Base-by-base conservation (phyloP, 306 rosid genomes). In the Glycine latifolia region DNA sequence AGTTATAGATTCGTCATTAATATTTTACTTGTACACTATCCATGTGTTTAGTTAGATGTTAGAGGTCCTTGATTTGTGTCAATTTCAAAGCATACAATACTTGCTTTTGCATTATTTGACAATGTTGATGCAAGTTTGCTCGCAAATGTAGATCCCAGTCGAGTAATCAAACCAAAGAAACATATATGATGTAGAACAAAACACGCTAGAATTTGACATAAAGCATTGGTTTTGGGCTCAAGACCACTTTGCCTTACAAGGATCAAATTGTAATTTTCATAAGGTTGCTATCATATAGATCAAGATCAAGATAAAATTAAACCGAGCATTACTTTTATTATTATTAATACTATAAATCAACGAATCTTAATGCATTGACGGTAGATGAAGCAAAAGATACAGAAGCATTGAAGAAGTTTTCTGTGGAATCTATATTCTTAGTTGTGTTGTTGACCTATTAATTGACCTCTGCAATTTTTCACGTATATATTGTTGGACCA, bases 141-240 rank as follows among this genome's bases (percentile, higher is more conserved):
- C 8, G 0, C 48, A 44, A 44, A 44, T 44, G 10, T 44, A 44
- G 48, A 6, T 44, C 48, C 48, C 48, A 44, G 2, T 6, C 43
- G 5, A 39, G 9, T 20, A 20, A 44, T 44, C 48, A 44, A 44
- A 8, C 48, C 10, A 44, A 39, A 39, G 43, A 39, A 39, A 39
- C 11, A 56, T 33, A 56, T 5, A 17, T 8, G 10, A 3, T 15
- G 33, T 16, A 3, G 33, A 58, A 17, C 12, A 17, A 58, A 58
- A 8, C 63, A 59, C 6, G 66, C n/a, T 2, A 60, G 66, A 26
- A 26, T 26, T 39, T 60, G 66, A 60, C 47, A 35, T n/a, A 65
- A 14, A 65, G 26, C 48, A 37, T 8, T 37, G 48, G 20, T 65
- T 65, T 37, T 37, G 70, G 70, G 70, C 70, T 65, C 48, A 65